Evolutionary conservation across 202 grass and related monocot genomes (phyloP), one percentile per base, ranked within the genome.

Genomic region (Elaeis oleifera): DNA sequence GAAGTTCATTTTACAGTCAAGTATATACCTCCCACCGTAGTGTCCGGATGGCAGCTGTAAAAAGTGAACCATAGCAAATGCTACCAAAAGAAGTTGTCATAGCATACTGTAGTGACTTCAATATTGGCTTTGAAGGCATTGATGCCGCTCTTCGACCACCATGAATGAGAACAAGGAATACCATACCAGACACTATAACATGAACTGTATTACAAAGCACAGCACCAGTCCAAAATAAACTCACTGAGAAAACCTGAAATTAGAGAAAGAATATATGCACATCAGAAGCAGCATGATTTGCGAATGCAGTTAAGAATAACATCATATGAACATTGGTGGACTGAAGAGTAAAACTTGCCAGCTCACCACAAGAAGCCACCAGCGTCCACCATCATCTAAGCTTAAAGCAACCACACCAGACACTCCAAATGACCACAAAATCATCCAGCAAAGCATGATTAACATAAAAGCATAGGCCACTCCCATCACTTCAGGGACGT

Each of bases 281-380:
- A 44, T 44, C 3, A 50, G 64, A 74, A 18, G 8, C 16, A 39
- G 23, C 25, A 74, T 60, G 6, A 50, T n/a, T 25, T 3, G 36
- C 14, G 36, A 44, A 44, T 44, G 36, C 36, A 44, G 36, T 44
- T 44, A 44, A 44, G 36, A 44, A 44, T 44, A 13, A 13, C 36
- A 44, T 44, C 11, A 13, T 44, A 44, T 2, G 9, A 44, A 44
- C 36, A 44, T 44, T 44, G 36, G 36, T 44, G 36, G 36, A 44
- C 36, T 1, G 52, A 52, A 68, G 55, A 27, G 9, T 56, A 79
- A 83, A 85, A 89, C 82, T 89, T 89, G 88, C 88, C 84, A 70
- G 62, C 92, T 97, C 88, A 97, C 92, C 92, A 97, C 81, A 92
- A 97, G 77, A 66, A 91, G 88, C 92, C 92, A 97, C 92, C 92